A percentile compares a stretch with the other conserved stretches of the same genome.
Evolutionary conservation across 1,284 basidiomycete genomes (phyloP).

Genomic region (Leccinum huronense): DNA sequence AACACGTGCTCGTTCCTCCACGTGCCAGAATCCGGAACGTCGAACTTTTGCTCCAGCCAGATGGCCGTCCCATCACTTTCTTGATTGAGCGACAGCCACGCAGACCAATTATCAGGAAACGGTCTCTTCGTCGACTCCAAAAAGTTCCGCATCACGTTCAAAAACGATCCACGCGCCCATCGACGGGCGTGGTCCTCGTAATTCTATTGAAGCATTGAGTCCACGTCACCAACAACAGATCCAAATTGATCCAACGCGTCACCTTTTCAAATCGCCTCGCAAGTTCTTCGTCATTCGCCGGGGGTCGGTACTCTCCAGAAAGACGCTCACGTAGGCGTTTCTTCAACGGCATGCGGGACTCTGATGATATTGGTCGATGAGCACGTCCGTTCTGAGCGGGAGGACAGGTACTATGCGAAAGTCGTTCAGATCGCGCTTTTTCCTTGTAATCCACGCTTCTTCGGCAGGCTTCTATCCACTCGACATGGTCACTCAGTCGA

Average conservation of each 20-base stretch:
- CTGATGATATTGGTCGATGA: conserved; percentile 15
- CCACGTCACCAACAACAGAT: not conserved
- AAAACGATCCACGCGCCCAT: conserved; percentile 69
- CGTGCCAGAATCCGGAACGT: conserved; percentile 57
- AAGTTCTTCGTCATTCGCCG: conserved; percentile 62
- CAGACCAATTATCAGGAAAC: conserved; percentile 44
- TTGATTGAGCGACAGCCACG: conserved; percentile 70
- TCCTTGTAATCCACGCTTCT: conserved; percentile 59
- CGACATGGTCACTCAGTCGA: conserved; percentile 43
- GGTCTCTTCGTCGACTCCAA: conserved; percentile 35
- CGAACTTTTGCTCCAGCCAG: conserved; percentile 72
- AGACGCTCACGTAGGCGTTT: conserved; percentile 49
- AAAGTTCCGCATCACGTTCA: conserved; percentile 45
- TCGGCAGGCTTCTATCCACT: conserved; percentile 57
- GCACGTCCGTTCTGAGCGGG: conserved; percentile 4
- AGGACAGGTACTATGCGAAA: conserved; percentile 31
- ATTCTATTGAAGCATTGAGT: conserved; percentile 46
- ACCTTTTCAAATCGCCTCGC: conserved; percentile 68
- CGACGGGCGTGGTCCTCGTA: conserved; percentile 63
- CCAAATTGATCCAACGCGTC: conserved; percentile 18
- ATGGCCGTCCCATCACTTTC: conserved; percentile 72
- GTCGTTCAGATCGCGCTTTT: conserved; percentile 44
- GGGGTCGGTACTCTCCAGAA: conserved; percentile 47
- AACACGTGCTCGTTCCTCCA: conserved; percentile 61
- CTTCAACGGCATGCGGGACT: conserved; percentile 41